These are phyloP conservation scores for Talaromyces marneffei DNA, from an alignment of 2,329 filamentous ascomycete species.

Conservation along the genomic window DNA sequence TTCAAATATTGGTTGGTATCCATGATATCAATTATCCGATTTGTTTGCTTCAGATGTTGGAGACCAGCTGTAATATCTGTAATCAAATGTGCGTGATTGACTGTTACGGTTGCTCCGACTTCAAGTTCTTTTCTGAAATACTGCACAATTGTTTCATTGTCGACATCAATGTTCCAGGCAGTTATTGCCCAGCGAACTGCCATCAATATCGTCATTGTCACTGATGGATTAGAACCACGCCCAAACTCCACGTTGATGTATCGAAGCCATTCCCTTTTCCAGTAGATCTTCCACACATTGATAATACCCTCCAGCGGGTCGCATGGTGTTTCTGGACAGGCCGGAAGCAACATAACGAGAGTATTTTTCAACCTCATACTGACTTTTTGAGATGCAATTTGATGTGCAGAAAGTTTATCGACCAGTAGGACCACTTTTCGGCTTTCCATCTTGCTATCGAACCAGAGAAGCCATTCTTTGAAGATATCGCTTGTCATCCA, in stretches of 20 bases:
- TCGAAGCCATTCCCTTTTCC: constrained; percentile 11
- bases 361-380: constrained; percentile 14
- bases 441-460: constrained; percentile 13
- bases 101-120: neutral
- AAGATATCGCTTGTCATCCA: constrained; percentile 19
- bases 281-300: constrained; percentile 8
- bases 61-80: constrained; percentile 5
- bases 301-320: constrained; percentile 17
- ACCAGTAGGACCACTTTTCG: constrained; percentile 19
- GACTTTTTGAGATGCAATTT: constrained; percentile 9
- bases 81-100: neutral
- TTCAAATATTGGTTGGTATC: constrained; percentile 4
- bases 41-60: constrained; percentile 1
- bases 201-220: constrained; percentile 10
- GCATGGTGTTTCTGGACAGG: constrained; percentile 1
- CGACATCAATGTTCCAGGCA: constrained; percentile 11
- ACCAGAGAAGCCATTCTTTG: constrained; percentile 18
- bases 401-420: constrained; percentile 17
- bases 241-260: constrained; percentile 8
- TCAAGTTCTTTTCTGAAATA: constrained; percentile 14
- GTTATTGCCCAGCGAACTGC: constrained; percentile 15
- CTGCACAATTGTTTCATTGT: neutral
- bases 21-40: constrained; percentile 8
- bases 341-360: constrained; percentile 16
- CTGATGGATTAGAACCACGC: neutral